Evolutionary conservation across 2,329 filamentous ascomycete genomes (phyloP), one percentile per base, ranked within the genome.

Genomic region (Exophiala calicioides): DNA sequence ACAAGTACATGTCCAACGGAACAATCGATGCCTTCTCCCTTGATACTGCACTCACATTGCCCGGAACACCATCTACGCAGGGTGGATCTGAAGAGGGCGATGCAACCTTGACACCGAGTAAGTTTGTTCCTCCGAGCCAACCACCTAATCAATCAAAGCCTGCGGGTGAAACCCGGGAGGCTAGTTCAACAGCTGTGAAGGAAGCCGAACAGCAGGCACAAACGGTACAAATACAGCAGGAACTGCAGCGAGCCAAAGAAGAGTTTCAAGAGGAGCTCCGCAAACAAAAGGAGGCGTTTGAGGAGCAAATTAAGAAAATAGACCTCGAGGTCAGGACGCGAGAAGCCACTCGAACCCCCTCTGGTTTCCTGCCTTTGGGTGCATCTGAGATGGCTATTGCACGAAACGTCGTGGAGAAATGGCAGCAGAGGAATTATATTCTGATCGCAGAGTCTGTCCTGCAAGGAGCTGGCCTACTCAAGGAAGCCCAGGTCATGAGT

Each of bases 401-500:
- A 1, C 82, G 78, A 54, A 75, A 76, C 24, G 81, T 82, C 1
- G 73, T 87, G 43, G 75, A 79, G 52, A 83, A 86, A 58, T 98
- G 93, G 93, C 82, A 83, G 52, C 79, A 85, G 57, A 83, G 88
- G 21, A 87, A 88, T 61, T 96, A 91, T 60, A 89, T 98, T 47
- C 84, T 85, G 44, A 95, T 98, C 88, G 90, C 91, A 3, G 93
- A 97, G 66, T 82, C 85, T 2, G 84, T 97, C 20, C 74, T 98
- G 34, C 90, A 95, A 62, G 85, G 95, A 64, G 91, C 91, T 2
- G 83, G 88, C 5, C 81, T 84, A 20, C 69, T 98, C 48, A 98
- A 98, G 65, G 93, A 98, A 68, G 93, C 93, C 1, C 93, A 98
- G 63, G 85, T 98, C 51, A 93, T 98, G 88, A 95, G 90, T 71